Evolutionary conservation across 2,329 filamentous ascomycete genomes (phyloP).

Genomic region (Cladosporium halotolerans): DNA sequence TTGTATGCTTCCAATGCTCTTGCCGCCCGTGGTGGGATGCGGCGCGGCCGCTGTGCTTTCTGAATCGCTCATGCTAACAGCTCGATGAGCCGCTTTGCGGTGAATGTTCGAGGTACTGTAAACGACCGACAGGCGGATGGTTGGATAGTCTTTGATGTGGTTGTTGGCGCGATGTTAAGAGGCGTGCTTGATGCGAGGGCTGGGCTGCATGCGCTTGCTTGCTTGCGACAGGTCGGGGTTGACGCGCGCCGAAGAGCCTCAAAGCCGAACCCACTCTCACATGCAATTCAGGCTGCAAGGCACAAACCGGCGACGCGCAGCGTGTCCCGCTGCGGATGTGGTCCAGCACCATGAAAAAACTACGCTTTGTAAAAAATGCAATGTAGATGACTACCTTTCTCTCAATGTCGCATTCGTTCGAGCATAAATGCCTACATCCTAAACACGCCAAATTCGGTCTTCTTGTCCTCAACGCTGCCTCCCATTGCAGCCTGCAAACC

Average conservation of each 20-base stretch:
- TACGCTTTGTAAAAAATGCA: too few relatives aligned
- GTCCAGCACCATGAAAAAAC: too few relatives aligned
- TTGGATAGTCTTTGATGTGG: background rate
- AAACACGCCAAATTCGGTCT: slow-evolving; percentile 35
- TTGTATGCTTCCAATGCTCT: slow-evolving; percentile 11
- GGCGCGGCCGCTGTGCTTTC: slow-evolving; percentile 21
- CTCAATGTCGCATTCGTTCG: too few relatives aligned
- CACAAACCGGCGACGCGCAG: too few relatives aligned
- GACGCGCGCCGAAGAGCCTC: too few relatives aligned
- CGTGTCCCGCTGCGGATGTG: too few relatives aligned
- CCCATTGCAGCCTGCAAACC: slow-evolving; percentile 40
- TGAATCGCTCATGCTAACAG: slow-evolving; percentile 23
- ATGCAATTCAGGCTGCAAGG: too few relatives aligned
- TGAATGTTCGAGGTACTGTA: background rate
- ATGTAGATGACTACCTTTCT: too few relatives aligned
- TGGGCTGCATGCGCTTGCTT: too few relatives aligned
- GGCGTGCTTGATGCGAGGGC: background rate
- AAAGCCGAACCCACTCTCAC: too few relatives aligned
- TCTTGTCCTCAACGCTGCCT: slow-evolving; percentile 28
- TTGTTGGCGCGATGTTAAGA: background rate
- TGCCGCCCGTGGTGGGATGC: slow-evolving; percentile 18
- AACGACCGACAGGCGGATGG: background rate
- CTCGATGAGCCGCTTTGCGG: background rate
- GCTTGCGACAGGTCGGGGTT: too few relatives aligned
- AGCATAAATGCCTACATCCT: slow-evolving; percentile 27